A percentile compares a stretch with the other conserved stretches of the same genome.
These are phyloP conservation scores for Pseudonectria foliicola DNA, from an alignment of 2,329 filamentous ascomycete genomes.

Conservation along the genomic window DNA sequence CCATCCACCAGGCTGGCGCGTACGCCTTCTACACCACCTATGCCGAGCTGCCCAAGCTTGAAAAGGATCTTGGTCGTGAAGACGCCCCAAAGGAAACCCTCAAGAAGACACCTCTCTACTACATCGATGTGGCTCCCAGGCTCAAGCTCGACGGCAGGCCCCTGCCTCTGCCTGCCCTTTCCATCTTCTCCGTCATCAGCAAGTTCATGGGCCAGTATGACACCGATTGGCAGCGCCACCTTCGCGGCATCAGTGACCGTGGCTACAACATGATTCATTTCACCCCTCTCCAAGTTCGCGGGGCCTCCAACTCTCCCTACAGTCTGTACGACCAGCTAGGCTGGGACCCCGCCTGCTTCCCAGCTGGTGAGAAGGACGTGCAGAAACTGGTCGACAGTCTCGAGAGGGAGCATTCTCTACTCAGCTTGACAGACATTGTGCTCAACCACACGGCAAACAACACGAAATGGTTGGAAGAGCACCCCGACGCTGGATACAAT, in stretches of 20 bases:
- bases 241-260: constrained; percentile 78
- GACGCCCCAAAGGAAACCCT: constrained; percentile 33
- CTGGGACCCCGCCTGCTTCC: constrained; percentile 79
- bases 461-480: constrained; percentile 85
- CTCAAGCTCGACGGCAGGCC: constrained; percentile 66
- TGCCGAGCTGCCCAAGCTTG: constrained; percentile 68
- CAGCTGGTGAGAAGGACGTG: constrained; percentile 77
- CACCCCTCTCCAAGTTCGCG: constrained; percentile 83
- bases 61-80: constrained; percentile 19
- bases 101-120: constrained; percentile 71
- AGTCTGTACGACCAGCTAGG: constrained; percentile 88
- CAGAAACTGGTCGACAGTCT: constrained; percentile 69
- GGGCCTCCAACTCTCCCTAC: constrained; percentile 91
- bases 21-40: constrained; percentile 95
- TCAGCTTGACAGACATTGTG: constrained; percentile 92
- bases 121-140: constrained; percentile 86
- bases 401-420: constrained; percentile 74
- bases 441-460: constrained; percentile 98
- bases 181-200: constrained; percentile 88
- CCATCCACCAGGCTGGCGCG: constrained; percentile 73
- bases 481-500: constrained; percentile 95
- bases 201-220: constrained; percentile 98
- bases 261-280: constrained; percentile 99
- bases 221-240: constrained; percentile 80
- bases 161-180: constrained; percentile 79